Evolutionary conservation across 352 stramenopile species (phyloP).

Genomic region (Pythium guiyangense): DNA sequence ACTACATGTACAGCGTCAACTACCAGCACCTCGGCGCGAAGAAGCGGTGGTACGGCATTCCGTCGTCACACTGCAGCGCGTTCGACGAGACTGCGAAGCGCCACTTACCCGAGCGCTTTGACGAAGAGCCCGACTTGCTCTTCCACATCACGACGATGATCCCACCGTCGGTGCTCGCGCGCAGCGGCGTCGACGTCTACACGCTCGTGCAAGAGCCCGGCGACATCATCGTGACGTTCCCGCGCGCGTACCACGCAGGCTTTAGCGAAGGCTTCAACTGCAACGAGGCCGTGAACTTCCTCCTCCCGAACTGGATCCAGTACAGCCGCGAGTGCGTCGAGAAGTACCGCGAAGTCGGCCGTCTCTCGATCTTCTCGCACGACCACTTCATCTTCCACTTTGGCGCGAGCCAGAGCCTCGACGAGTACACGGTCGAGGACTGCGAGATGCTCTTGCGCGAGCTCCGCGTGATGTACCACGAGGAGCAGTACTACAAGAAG

Average conservation of each 20-base stretch:
- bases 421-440: conserved; percentile 51
- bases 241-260: conserved; percentile 94
- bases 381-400: conserved; percentile 83
- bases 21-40: conserved; percentile 96
- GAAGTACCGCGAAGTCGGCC: conserved; percentile 56
- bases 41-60: conserved; percentile 95
- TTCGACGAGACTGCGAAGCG: conserved; percentile 52
- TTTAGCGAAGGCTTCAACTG: conserved; percentile 96
- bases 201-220: conserved; percentile 82
- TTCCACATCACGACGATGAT: conserved; percentile 79
- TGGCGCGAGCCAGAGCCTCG: conserved; percentile 50
- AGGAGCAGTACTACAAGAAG: conserved; percentile 63
- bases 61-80: conserved; percentile 38
- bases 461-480: conserved; percentile 61
- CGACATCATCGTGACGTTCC: conserved; percentile 98
- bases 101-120: conserved; percentile 56
- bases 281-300: conserved; percentile 88
- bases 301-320: conserved; percentile 82
- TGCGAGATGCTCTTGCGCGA: conserved; percentile 68
- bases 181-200: conserved; percentile 50
- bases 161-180: conserved; percentile 38
- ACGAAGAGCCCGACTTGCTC: conserved; percentile 52
- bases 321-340: conserved; percentile 67
- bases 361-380: conserved; percentile 76
- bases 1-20: conserved; percentile 99